phyloP scores from a whole-genome alignment of 129 eudicot genomes.

The Mikania micrantha region DNA sequence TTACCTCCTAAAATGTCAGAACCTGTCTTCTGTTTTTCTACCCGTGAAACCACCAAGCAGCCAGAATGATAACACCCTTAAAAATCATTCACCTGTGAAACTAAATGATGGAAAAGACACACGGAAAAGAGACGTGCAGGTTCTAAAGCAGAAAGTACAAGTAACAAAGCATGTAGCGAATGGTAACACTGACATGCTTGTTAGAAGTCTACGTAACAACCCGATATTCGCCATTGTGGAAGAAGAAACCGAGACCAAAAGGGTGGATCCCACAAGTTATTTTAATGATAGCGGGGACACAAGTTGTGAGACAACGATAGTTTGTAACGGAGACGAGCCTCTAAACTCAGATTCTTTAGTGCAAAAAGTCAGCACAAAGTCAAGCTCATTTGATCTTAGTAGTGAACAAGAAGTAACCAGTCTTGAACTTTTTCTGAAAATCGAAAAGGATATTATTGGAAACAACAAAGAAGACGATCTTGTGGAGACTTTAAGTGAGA shows the following conservation, averaged over 20 bases:
- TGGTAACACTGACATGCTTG: conserved; percentile 13
- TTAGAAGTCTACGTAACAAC: conserved; percentile 33
- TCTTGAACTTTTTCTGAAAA: conserved; percentile 19
- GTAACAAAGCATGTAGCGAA: conserved; percentile 29
- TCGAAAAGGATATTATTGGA: conserved; percentile 29
- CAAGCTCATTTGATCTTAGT: conserved; percentile 29
- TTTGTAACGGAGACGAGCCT: conserved; percentile 42
- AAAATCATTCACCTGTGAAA: conserved; percentile 43
- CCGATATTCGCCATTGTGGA: conserved; percentile 26
- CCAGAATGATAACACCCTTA: conserved; percentile 50
- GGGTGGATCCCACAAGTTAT: conserved; percentile 95
- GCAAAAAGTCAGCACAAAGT: conserved; percentile 43
- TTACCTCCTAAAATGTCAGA: conserved; percentile 63
- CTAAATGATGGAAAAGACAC: conserved; percentile 33
- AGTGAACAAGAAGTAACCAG: conserved; percentile 39
- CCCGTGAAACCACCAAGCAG: conserved; percentile 78
- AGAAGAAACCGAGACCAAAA: conserved; percentile 70
- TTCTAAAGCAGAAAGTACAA: conserved; percentile 30
- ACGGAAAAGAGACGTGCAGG: conserved; percentile 38
- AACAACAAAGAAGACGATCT: conserved; percentile 15
- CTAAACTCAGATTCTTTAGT: conserved; percentile 30
- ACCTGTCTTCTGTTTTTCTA: conserved; percentile 66
- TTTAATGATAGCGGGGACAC: conserved; percentile 59
- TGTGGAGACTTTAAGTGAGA: conserved; percentile 29
- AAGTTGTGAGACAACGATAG: conserved; percentile 41